Evolutionary conservation across 2,329 filamentous ascomycete species (phyloP).

Genomic region (Penicillium sclerotigenum): DNA sequence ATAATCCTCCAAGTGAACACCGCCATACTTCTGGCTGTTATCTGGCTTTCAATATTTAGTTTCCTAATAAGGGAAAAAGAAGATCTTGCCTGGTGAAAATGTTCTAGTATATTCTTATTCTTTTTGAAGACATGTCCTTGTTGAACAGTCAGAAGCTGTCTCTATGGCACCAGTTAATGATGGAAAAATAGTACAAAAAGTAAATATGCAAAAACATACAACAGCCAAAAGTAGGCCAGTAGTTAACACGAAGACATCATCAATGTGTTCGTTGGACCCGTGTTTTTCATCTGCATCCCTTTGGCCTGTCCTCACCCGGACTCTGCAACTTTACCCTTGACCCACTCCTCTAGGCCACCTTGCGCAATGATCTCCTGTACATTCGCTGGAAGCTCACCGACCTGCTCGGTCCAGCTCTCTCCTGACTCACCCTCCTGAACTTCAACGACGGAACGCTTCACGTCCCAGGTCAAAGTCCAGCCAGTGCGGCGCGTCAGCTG

Average conservation of each 20-base stretch:
- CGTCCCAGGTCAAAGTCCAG: constrained; percentile 81
- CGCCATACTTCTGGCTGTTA: too few species aligned
- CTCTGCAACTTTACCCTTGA: constrained; percentile 53
- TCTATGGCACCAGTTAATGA: background rate
- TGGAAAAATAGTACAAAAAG: background rate
- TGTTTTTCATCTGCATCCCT: background rate
- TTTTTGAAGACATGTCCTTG: background rate
- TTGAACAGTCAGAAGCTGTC: background rate
- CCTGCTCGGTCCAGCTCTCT: constrained; percentile 70
- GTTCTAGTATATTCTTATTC: background rate
- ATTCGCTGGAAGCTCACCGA: constrained; percentile 78
- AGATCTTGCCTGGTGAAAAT: background rate
- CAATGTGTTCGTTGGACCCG: background rate
- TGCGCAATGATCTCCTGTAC: constrained; percentile 80
- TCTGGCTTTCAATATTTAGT: too few species aligned
- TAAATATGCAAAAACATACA: background rate
- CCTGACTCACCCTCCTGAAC: constrained; percentile 68
- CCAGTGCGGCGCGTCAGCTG: constrained; percentile 23
- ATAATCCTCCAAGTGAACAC: too few species aligned
- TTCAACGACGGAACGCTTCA: constrained; percentile 65
- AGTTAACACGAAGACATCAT: background rate
- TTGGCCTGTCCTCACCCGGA: background rate
- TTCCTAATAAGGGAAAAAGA: too few species aligned
- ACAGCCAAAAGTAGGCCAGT: background rate
- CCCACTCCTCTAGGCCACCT: constrained; percentile 79